Percentiles rank a stretch among this genome's conserved stretches.
Evolutionary conservation across 116 monocot genomes (phyloP).

Genomic region (Phalaenopsis hybrid): DNA sequence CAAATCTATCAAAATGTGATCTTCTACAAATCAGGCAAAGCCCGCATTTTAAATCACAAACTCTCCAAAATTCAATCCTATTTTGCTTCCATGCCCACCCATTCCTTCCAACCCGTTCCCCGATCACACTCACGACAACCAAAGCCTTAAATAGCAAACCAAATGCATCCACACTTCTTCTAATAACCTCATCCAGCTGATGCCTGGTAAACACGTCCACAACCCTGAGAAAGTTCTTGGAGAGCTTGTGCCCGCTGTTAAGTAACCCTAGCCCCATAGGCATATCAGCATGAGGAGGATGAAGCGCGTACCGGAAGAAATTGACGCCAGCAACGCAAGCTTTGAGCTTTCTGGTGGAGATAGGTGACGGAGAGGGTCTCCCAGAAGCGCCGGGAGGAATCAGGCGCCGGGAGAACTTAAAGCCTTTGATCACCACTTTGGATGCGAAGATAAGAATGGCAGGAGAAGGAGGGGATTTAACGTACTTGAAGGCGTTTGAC

Average conservation of each 20-base stretch:
- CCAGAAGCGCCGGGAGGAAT: neutral
- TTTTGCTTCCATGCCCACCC: neutral
- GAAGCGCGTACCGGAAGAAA: conserved; percentile 13
- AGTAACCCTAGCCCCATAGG: conserved; percentile 27
- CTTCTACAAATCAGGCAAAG: conserved; percentile 11
- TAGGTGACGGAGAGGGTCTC: neutral
- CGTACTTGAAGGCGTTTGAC: conserved; percentile 19
- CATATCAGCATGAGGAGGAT: neutral
- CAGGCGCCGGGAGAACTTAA: conserved; percentile 27
- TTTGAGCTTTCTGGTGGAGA: conserved; percentile 16
- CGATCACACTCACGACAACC: conserved; percentile 12
- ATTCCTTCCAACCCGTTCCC: conserved; percentile 2
- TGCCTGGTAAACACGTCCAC: conserved; percentile 33
- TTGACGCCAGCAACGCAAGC: conserved; percentile 28
- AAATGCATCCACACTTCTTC: conserved; percentile 28
- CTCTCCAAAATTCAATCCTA: neutral
- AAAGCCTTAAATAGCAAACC: conserved; percentile 26
- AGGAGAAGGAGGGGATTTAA: conserved; percentile 24
- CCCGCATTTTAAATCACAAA: conserved; percentile 3
- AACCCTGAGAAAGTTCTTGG: conserved; percentile 39
- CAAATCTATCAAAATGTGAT: conserved; percentile 10
- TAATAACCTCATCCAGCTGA: conserved; percentile 30
- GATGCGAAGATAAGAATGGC: conserved; percentile 32
- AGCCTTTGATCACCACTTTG: conserved; percentile 36
- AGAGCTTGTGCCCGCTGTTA: conserved; percentile 36